Evolutionary conservation across 768 basidiomycete species (phyloP), one percentile per base, ranked within the genome.

Genomic region (Imleria badia): DNA sequence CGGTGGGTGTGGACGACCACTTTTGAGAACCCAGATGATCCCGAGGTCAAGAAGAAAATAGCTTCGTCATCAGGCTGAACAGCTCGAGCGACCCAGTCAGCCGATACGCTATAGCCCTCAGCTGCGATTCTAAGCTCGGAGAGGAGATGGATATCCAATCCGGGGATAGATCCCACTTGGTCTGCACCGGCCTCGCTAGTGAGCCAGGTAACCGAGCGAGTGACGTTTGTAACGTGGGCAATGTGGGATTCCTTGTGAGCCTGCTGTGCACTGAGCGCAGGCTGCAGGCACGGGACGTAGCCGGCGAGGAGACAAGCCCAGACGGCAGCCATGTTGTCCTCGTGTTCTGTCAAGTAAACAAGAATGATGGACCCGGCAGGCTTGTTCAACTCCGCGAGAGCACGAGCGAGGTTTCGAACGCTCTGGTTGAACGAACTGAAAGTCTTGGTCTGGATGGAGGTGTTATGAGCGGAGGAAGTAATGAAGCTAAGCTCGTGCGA

Each of bases 1-100:
- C 69, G 68, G 54, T 78, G 77, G 1, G 70, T 69, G 52, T 77
- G 67, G 4, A 68, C 70, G 36, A 75, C 77, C 0, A 67, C 77
- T 60, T 77, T 78, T n/a, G 77, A 75, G 52, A 77, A 76, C 1
- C 76, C 76, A 6, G 76, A 76, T 0, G 76, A 78, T 0, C 76
- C 76, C 5, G 76, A 77, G 2, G 76, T 78, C 58, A 78, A 58
- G 59, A 72, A 72, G 5, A 70, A 59, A 35, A 70, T 66, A 5
- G 69, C 69, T 19, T 70, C 70, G 15, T 70, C 61, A 29, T 70
- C 69, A 19, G 66, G 50, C 31, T 58, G 5, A 68, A 55, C 44
- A 9, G 43, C 26, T 3, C 60, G 56, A 5, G 50, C 60, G 7
- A 48, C 35, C 68, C 60, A 49, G 33, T 58, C 20, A 34, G 42